A percentile compares a stretch with the other conserved stretches of the same genome.
These are phyloP conservation scores for Mycena capillaripes DNA, from an alignment of 768 basidiomycete species.

Conservation along the genomic window DNA sequence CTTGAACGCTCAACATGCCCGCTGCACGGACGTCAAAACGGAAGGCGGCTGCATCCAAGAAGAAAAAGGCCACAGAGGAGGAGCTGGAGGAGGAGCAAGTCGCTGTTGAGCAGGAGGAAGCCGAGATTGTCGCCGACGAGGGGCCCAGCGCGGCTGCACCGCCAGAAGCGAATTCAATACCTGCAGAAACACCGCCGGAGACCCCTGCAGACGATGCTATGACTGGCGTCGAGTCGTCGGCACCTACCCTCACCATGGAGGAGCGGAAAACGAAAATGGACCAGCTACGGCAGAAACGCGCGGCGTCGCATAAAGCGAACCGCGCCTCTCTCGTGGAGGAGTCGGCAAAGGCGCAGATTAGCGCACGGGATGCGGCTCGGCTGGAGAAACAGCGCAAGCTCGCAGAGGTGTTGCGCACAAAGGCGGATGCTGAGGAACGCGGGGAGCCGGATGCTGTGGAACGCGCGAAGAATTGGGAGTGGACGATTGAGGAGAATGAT, in stretches of 20 bases:
- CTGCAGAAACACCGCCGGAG: constrained; percentile 7
- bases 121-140: background rate
- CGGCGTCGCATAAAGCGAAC: constrained; percentile 69
- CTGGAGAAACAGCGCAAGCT: constrained; percentile 92
- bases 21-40: constrained; percentile 24
- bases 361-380: constrained; percentile 84
- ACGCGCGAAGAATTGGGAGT: constrained; percentile 94
- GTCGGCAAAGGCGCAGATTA: constrained; percentile 80
- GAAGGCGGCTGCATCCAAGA: constrained; percentile 31
- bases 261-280: constrained; percentile 38
- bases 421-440: constrained; percentile 89
- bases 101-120: constrained; percentile 4
- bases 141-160: background rate
- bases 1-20: constrained; percentile 7
- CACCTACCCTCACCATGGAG: constrained; percentile 31
- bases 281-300: constrained; percentile 27
- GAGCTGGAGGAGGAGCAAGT: constrained; percentile 18
- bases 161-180: background rate
- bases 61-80: constrained; percentile 10
- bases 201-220: constrained; percentile 14
- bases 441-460: constrained; percentile 88
- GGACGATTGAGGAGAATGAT: constrained; percentile 95
- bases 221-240: background rate
- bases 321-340: constrained; percentile 90
- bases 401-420: constrained; percentile 86